Conservation (phyloP, 2,329 filamentous ascomycete species). For the Aspergillus carbonarius region DNA sequence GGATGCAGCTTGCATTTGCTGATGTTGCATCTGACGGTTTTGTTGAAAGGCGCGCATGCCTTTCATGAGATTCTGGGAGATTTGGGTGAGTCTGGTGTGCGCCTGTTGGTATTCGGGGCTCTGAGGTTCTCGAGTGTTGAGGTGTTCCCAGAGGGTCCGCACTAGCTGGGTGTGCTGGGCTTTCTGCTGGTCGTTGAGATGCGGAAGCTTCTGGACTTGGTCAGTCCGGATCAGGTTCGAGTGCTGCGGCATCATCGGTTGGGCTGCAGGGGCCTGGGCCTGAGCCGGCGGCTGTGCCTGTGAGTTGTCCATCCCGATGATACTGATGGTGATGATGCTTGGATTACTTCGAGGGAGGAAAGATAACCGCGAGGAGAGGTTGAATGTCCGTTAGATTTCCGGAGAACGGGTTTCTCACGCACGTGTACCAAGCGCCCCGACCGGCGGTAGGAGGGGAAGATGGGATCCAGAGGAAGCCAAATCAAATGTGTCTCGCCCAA, state of each 20-base stretch:
- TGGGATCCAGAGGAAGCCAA: too few species aligned
- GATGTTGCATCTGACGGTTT: conserved; percentile 35
- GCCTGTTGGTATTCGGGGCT: conserved; percentile 52
- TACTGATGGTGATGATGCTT: neutral
- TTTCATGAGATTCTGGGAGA: conserved; percentile 54
- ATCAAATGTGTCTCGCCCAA: neutral
- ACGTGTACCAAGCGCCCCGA: neutral
- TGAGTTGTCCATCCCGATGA: neutral
- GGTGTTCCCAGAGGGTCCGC: conserved; percentile 54
- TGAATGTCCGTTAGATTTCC: neutral
- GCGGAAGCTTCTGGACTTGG: conserved; percentile 54
- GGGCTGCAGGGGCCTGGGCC: conserved; percentile 29
- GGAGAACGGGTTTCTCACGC: neutral
- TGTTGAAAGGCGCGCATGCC: conserved; percentile 50
- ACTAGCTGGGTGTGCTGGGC: conserved; percentile 56
- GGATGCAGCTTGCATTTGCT: conserved; percentile 28
- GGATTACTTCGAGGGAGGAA: neutral
- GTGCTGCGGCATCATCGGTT: conserved; percentile 39
- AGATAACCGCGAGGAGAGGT: neutral
- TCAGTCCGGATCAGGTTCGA: conserved; percentile 52
- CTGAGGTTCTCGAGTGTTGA: conserved; percentile 50
- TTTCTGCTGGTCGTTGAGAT: conserved; percentile 56
- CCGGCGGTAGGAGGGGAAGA: neutral
- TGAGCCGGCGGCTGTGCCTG: conserved; percentile 25
- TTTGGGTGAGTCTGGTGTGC: conserved; percentile 51